Percentiles rank a stretch among this genome's conserved stretches.
Evolutionary conservation across 106 monocot genomes (phyloP).

Genomic region (Ottelia alismoides): DNA sequence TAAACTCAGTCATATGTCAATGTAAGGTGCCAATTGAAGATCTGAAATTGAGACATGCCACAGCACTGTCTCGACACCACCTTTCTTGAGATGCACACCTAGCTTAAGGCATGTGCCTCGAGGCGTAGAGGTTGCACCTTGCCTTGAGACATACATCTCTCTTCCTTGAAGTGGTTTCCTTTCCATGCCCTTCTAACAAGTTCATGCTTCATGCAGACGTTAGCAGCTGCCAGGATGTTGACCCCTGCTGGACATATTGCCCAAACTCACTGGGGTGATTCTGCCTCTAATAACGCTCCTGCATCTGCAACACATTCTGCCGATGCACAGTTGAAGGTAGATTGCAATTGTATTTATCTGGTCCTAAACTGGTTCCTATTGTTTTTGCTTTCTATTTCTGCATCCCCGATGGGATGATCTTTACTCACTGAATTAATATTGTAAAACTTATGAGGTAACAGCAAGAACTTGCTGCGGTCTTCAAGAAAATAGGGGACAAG

Average conservation of each 20-base stretch:
- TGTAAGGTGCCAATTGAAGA: too few species aligned
- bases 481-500: conserved; percentile 99
- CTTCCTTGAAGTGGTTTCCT: too few species aligned
- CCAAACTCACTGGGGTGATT: conserved; percentile 92
- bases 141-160: too few species aligned
- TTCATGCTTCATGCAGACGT: conserved; percentile 32
- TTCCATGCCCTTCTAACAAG: neutral
- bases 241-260: conserved; percentile 84
- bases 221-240: conserved; percentile 97
- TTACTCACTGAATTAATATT: neutral
- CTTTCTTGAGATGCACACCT: too few species aligned
- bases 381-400: neutral
- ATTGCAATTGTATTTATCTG: neutral
- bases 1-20: too few species aligned
- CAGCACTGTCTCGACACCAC: too few species aligned
- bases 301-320: conserved; percentile 59
- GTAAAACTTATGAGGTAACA: conserved; percentile 14
- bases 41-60: too few species aligned
- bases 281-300: conserved; percentile 71
- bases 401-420: neutral
- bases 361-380: neutral
- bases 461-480: conserved; percentile 98
- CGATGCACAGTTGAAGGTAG: conserved; percentile 96
- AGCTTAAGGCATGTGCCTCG: too few species aligned
- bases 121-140: too few species aligned